Evolutionary conservation across 2,329 filamentous ascomycete species (phyloP).

Genomic region (Fusarium temperatum): DNA sequence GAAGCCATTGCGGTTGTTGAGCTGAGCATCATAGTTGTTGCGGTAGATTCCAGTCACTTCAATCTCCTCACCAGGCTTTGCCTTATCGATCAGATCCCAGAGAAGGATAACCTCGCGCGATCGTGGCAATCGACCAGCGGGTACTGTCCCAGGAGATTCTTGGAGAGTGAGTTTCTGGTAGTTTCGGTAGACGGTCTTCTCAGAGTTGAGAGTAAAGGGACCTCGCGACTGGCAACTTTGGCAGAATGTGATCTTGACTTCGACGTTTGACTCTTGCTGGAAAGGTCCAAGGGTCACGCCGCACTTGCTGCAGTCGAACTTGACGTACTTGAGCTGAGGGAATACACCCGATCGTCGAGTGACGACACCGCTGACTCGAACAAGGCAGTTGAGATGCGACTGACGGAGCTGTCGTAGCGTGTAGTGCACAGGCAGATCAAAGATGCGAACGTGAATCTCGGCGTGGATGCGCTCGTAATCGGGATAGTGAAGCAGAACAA

Average conservation of each 20-base stretch:
- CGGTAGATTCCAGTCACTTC: slow-evolving; percentile 97
- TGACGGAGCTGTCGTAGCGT: slow-evolving; percentile 95
- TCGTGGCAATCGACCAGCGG: slow-evolving; percentile 90
- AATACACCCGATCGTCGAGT: slow-evolving; percentile 95
- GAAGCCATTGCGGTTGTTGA: slow-evolving; percentile 99
- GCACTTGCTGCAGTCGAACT: slow-evolving; percentile 96
- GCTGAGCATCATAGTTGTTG: slow-evolving; percentile 96
- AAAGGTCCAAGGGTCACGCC: slow-evolving; percentile 92
- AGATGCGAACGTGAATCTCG: slow-evolving; percentile 97
- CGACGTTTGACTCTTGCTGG: slow-evolving; percentile 95
- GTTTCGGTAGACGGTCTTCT: slow-evolving; percentile 98
- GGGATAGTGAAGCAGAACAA: slow-evolving; percentile 93
- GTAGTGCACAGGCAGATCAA: slow-evolving; percentile 92
- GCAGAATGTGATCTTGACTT: slow-evolving; percentile 96
- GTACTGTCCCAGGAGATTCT: slow-evolving; percentile 96
- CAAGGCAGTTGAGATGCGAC: slow-evolving; percentile 93
- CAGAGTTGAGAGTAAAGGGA: slow-evolving; percentile 94
- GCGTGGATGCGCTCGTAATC: slow-evolving; percentile 98
- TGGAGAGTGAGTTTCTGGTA: slow-evolving; percentile 98
- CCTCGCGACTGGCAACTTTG: slow-evolving; percentile 96
- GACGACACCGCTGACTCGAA: slow-evolving; percentile 93
- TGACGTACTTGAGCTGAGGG: slow-evolving; percentile 97
- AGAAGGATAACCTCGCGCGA: slow-evolving; percentile 94
- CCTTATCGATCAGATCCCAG: slow-evolving; percentile 95
- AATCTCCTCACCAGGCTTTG: slow-evolving; percentile 97